Percentiles rank a stretch among this genome's conserved stretches.
Conservation (phyloP, 495 filamentous ascomycete species). For the Talaromyces liani region DNA sequence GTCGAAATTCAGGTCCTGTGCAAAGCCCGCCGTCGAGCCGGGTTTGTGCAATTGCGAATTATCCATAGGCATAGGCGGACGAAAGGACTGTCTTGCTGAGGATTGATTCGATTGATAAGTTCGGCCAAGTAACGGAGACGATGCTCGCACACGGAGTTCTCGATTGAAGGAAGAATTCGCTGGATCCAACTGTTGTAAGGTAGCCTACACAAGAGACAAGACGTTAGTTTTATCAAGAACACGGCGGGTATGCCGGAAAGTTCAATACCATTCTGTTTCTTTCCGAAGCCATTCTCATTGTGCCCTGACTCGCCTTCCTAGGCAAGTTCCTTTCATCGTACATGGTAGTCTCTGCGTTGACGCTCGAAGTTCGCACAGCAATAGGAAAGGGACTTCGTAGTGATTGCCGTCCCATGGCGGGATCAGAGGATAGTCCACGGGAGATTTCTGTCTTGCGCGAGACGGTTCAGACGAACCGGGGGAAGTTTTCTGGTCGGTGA, state of each 20-base stretch:
- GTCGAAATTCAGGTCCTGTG: neutral
- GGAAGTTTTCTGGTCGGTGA: neutral
- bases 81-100: slow-evolving; percentile 16
- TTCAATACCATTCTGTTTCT: neutral
- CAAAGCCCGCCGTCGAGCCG: slow-evolving; percentile 28
- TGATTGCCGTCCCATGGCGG: slow-evolving; percentile 8
- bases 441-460: neutral
- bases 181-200: neutral
- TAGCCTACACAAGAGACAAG: neutral
- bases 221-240: neutral
- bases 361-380: slow-evolving; percentile 5
- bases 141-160: slow-evolving; percentile 35
- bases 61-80: slow-evolving; percentile 19
- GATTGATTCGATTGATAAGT: slow-evolving; percentile 24
- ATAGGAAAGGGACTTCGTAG: slow-evolving; percentile 1
- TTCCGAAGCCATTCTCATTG: neutral
- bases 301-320: neutral
- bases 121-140: slow-evolving; percentile 35
- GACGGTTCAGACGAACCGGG: neutral
- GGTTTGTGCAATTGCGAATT: slow-evolving; percentile 23
- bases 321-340: neutral
- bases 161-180: slow-evolving; percentile 17
- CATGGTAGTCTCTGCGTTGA: slow-evolving; percentile 7
- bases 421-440: neutral
- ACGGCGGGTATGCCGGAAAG: neutral